phyloP scores from a whole-genome alignment of 2,329 filamentous ascomycete species.

The Zymoseptoria tritici region DNA sequence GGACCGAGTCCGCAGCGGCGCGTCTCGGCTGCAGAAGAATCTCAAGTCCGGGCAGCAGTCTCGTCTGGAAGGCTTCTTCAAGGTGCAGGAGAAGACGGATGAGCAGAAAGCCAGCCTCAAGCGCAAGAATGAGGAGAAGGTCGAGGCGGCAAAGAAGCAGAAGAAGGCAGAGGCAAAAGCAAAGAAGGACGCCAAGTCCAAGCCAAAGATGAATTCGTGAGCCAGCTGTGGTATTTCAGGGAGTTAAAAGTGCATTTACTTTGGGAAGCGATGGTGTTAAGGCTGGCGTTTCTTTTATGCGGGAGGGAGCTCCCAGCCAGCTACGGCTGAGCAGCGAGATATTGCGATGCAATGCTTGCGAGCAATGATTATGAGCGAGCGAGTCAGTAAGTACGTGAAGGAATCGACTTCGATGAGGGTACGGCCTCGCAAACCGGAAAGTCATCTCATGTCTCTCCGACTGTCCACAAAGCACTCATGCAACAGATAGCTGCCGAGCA shows the following conservation, averaged over 20 bases:
- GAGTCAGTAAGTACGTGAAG: background rate
- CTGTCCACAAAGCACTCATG: background rate
- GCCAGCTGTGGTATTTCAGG: background rate
- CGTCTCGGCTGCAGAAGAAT: slow-evolving; percentile 76
- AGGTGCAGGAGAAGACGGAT: slow-evolving; percentile 79
- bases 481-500: background rate
- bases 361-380: background rate
- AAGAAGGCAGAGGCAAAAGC: slow-evolving; percentile 90
- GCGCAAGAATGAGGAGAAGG: slow-evolving; percentile 87
- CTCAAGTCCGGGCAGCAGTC: slow-evolving; percentile 86
- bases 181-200: slow-evolving; percentile 84
- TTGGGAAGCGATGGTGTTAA: slow-evolving; percentile 18
- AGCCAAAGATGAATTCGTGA: slow-evolving; percentile 49
- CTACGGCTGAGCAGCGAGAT: background rate
- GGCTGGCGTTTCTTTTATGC: slow-evolving; percentile 7
- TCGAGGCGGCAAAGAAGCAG: slow-evolving; percentile 91
- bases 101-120: slow-evolving; percentile 79
- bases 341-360: background rate
- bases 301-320: background rate
- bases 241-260: slow-evolving; percentile 1
- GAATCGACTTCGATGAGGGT: background rate
- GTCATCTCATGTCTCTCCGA: background rate
- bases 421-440: no score
- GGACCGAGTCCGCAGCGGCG: slow-evolving; percentile 76
- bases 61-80: slow-evolving; percentile 93